Base-by-base conservation (phyloP, 257 asterid species). In the Capsicum baccatum region DNA sequence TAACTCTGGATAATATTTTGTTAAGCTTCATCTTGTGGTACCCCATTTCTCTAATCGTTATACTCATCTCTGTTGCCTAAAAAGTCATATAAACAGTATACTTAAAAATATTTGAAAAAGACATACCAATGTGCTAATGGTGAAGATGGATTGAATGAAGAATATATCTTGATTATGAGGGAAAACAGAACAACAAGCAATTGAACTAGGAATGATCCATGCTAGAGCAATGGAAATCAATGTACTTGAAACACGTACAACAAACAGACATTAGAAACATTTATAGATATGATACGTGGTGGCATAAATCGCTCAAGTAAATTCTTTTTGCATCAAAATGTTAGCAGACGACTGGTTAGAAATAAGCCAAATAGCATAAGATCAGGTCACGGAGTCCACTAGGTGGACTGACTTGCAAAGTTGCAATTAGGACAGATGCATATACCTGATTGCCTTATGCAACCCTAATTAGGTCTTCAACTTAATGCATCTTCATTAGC, bases 31-130 rank as follows among this genome's bases (percentile, higher is more conserved):
- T 83, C 88, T 87, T 91, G 87, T 93, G 97, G 91, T 94, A 97
- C 16, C 91, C 84, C 97, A 93, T 89, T 85, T 95, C 99, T 89
- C 98, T 88, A 80, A 89, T 91, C 85, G 97, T 94, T 85, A 94
- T 94, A 92, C 92, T 88, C 95, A 94, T 92, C 81, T 97, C 99
- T 6, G 98, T 89, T 71, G 93, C 91, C 99, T 97, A 86, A 56
- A 90, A 83, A 82, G 39, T 82, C 47, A 13, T 14, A 26, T 15
- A 62, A 26, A 76, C 42, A 15, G n/a, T 21, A 74, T 3, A 7
- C 21, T 21, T 47, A 76, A 26, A 69, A 21, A 19, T 52, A 48
- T 13, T 76, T 13, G 81, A 52, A 21, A 52, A 62, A 26, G 6
- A 26, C 47, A 16, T 9, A 78, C 5, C 26, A 2, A 78, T 78